Evolutionary conservation across 2,329 filamentous ascomycete genomes (phyloP), one percentile per base, ranked within the genome.

Genomic region (Pezicula radicicola): DNA sequence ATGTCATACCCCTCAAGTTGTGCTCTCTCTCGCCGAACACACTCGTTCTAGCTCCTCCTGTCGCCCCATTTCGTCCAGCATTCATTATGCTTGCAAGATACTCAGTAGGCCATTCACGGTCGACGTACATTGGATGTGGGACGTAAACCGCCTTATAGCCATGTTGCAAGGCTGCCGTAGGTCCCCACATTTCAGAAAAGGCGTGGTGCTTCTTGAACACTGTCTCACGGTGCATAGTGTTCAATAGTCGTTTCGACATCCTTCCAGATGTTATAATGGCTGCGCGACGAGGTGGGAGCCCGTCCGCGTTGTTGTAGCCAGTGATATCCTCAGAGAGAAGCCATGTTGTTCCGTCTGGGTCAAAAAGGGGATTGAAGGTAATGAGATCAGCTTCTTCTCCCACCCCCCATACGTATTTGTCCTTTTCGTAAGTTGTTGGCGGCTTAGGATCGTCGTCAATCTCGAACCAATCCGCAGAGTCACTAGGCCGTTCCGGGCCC

Each of bases 141-240:
- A 86, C 91, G 59, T 88, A 96, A 13, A 97, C 91, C 36, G 90
- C 91, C 74, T 97, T 97, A 72, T 89, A 85, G 10, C 93, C 93
- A 67, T 97, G 92, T 54, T 97, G 92, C 9, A 97, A 78, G 1
- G 92, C 89, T 1, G 89, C 85, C 0, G 89, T 94, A 1, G 87
- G 87, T 0, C 92, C 90, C 91, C 91, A 97, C 92, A 97, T 97
- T 70, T 97, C 93, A 0, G 91, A 89, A 68, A 96, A 96, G 75
- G 94, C 95, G 58, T 89, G 89, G 70, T 95, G 89, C 62, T 91
- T 92, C 65, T 87, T 86, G 63, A 89, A 81, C 28, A 85, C 84
- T 4, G 92, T 96, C 74, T 96, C 91, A 50, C 84, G 81, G 74
- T 97, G 93, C 93, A 97, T 97, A 16, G 87, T 87, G 55, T 85